These are phyloP conservation scores for Laguncularia racemosa DNA, from an alignment of 345 rosid species.

Conservation along the genomic window DNA sequence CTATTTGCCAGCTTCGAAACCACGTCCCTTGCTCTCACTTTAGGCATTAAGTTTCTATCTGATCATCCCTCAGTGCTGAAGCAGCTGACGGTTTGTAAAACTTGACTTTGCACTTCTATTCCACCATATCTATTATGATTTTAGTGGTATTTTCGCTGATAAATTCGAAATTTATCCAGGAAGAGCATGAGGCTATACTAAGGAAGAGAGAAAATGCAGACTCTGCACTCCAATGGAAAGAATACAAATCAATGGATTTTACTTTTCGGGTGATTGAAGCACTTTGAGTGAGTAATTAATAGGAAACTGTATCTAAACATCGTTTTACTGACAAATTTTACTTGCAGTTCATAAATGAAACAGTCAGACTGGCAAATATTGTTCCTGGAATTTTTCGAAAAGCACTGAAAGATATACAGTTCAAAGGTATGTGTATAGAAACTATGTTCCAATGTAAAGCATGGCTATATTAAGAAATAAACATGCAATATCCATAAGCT, in stretches of 20 bases:
- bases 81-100: slow-evolving; percentile 6
- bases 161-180: slow-evolving; percentile 2
- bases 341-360: slow-evolving; percentile 36
- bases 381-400: slow-evolving; percentile 30
- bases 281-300: too few relatives aligned
- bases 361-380: slow-evolving; percentile 27
- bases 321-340: not conserved
- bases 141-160: not conserved
- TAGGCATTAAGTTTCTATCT: slow-evolving; percentile 10
- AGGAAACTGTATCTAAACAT: not conserved
- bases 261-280: slow-evolving; percentile 8
- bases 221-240: slow-evolving; percentile 3
- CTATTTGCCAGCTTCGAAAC: slow-evolving; percentile 15
- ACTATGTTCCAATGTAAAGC: too few relatives aligned
- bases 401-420: slow-evolving; percentile 20
- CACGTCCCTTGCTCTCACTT: slow-evolving; percentile 8
- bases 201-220: slow-evolving; percentile 5
- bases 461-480: too few relatives aligned
- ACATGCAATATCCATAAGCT: too few relatives aligned
- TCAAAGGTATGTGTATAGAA: not conserved
- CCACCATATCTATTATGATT: too few relatives aligned
- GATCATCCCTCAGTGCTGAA: slow-evolving; percentile 9
- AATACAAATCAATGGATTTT: slow-evolving; percentile 6
- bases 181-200: slow-evolving; percentile 27
- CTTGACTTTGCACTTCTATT: not conserved